Evolutionary conservation across 495 filamentous ascomycete species (phyloP).

Genomic region (Neurospora sp.): DNA sequence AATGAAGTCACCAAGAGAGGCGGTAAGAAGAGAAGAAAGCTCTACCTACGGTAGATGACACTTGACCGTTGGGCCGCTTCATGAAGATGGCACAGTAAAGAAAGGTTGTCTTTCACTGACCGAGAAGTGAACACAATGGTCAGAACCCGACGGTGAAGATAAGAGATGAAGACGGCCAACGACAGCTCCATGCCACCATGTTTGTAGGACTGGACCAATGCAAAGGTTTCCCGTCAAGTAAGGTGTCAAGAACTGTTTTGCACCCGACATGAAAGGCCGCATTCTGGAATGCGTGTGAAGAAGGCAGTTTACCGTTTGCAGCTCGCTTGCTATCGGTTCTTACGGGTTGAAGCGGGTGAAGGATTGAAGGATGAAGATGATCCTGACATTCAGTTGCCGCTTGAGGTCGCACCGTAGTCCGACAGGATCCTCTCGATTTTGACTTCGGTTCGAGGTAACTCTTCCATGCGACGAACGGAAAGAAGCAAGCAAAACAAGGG

Average conservation of each 20-base stretch:
- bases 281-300: neutral
- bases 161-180: neutral
- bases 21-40: no score
- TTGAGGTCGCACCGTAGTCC: neutral
- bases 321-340: neutral
- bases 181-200: neutral
- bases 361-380: neutral
- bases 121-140: neutral
- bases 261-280: neutral
- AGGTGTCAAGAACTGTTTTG: neutral
- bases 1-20: neutral
- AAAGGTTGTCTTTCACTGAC: neutral
- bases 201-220: neutral
- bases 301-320: neutral
- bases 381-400: neutral
- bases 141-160: neutral
- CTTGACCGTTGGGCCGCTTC: no score
- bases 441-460: neutral
- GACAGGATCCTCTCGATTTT: neutral
- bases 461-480: neutral
- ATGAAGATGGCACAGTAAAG: neutral
- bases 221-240: neutral
- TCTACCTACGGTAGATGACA: no score
- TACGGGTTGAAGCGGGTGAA: neutral
- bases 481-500: neutral